A percentile compares a stretch with the other conserved stretches of the same genome.
Conservation (phyloP, 1,139 yeast species). For the Pichia sp. region DNA sequence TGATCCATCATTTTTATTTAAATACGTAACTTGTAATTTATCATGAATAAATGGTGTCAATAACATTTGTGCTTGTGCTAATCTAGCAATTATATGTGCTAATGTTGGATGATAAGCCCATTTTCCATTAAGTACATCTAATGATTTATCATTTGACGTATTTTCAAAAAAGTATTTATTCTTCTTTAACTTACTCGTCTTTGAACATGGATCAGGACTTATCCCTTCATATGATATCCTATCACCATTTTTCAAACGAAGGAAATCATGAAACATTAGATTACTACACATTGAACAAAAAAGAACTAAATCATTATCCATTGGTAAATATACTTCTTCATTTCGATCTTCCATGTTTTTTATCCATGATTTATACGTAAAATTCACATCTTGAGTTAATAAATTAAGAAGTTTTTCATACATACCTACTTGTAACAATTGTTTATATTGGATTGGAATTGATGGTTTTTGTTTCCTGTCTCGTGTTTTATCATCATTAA, state of each 20-base stretch:
- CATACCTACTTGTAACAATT: conserved; percentile 49
- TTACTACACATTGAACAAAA: conserved; percentile 35
- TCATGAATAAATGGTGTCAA: conserved; percentile 35
- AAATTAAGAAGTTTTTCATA: conserved; percentile 42
- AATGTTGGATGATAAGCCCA: conserved; percentile 56
- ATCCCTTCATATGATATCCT: background rate
- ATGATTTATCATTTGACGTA: conserved; percentile 12
- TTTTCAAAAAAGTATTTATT: conserved; percentile 3
- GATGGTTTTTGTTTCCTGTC: conserved; percentile 44
- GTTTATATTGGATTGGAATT: conserved; percentile 37
- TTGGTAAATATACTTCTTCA: conserved; percentile 44
- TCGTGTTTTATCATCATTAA: conserved; percentile 38
- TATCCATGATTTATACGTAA: conserved; percentile 35
- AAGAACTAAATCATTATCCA: conserved; percentile 37
- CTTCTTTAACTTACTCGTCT: conserved; percentile 34
- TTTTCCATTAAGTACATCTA: conserved; percentile 20
- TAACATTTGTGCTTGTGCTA: conserved; percentile 42
- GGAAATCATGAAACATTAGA: conserved; percentile 39
- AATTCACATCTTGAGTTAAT: conserved; percentile 27
- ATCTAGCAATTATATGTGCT: conserved; percentile 49
- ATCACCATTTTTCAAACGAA: conserved; percentile 40
- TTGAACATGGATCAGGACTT: background rate
- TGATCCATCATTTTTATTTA: conserved; percentile 39
- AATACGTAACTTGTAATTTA: conserved; percentile 45
- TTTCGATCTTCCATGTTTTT: conserved; percentile 42